phyloP scores from a whole-genome alignment of 2,329 filamentous ascomycete genomes.

The Calonectria honghensis region DNA sequence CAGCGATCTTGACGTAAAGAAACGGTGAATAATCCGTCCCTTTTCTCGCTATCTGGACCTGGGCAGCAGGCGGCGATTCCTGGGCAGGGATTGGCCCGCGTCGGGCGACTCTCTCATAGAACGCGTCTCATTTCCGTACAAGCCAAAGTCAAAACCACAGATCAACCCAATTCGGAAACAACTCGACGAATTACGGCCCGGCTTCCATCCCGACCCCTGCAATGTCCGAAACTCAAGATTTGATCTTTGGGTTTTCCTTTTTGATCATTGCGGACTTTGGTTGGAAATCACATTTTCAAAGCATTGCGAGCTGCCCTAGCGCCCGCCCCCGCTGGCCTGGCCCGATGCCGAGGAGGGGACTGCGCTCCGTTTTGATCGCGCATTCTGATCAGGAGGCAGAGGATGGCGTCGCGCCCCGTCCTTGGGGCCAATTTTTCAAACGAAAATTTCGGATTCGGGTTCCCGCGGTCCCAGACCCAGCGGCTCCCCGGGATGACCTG shows the following conservation, averaged over 20 bases:
- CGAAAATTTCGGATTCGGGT: background rate
- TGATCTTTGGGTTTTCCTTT: background rate
- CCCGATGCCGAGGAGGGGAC: background rate
- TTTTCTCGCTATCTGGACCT: background rate
- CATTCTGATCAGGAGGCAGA: background rate
- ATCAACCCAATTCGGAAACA: background rate
- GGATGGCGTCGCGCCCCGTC: background rate
- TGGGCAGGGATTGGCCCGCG: slow-evolving; percentile 6
- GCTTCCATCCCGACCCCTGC: background rate
- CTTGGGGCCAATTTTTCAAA: slow-evolving; percentile 3
- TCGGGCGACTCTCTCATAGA: slow-evolving; percentile 1
- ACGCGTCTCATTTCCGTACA: slow-evolving; percentile 24
- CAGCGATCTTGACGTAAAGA: background rate
- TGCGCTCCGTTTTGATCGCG: background rate
- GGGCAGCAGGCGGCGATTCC: background rate
- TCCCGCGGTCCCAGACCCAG: background rate
- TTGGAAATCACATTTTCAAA: background rate
- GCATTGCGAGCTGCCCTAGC: background rate
- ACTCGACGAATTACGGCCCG: background rate
- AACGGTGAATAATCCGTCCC: background rate
- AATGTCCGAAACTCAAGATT: background rate
- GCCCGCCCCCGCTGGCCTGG: background rate
- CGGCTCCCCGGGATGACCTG: background rate
- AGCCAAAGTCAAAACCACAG: slow-evolving; percentile 19
- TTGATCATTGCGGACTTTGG: too few relatives aligned